Percentiles rank a stretch among this genome's conserved stretches.
These are phyloP conservation scores for Bromus sterilis DNA, from an alignment of 176 grass and related monocot genomes.

Conservation along the genomic window DNA sequence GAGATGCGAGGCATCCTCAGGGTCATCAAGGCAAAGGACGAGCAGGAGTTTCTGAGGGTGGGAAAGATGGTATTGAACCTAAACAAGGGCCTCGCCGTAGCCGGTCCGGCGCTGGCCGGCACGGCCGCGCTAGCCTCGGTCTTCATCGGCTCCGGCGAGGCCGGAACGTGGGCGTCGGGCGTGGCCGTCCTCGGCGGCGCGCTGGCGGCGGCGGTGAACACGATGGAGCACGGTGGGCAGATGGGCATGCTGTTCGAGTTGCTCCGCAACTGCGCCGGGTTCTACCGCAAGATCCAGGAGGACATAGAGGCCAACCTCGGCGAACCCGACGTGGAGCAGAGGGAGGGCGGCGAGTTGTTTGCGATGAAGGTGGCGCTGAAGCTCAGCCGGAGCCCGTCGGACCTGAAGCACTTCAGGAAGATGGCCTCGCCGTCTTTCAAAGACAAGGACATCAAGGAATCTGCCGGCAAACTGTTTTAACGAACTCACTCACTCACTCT, in stretches of 20 bases:
- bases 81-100: slow-evolving; percentile 25
- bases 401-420: slow-evolving; percentile 22
- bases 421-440: slow-evolving; percentile 19
- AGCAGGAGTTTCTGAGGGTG: slow-evolving; percentile 9
- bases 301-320: slow-evolving; percentile 36
- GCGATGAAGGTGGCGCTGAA: slow-evolving; percentile 33
- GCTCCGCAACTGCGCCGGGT: slow-evolving; percentile 20
- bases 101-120: slow-evolving; percentile 20
- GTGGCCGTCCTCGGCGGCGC: not conserved
- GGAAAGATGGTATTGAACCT: slow-evolving; percentile 15
- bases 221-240: slow-evolving; percentile 48
- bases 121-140: slow-evolving; percentile 11
- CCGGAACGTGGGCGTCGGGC: not conserved
- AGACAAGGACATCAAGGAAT: slow-evolving; percentile 33
- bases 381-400: slow-evolving; percentile 12
- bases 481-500: not conserved
- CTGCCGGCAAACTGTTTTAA: not conserved
- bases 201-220: slow-evolving; percentile 36
- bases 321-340: slow-evolving; percentile 24
- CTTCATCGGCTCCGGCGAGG: slow-evolving; percentile 18
- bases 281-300: slow-evolving; percentile 46
- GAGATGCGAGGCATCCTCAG: slow-evolving; percentile 38
- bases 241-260: slow-evolving; percentile 70
- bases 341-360: slow-evolving; percentile 55
- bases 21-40: slow-evolving; percentile 48